These are phyloP conservation scores for Vicia faba DNA, from an alignment of 306 rosid species.

Conservation along the genomic window DNA sequence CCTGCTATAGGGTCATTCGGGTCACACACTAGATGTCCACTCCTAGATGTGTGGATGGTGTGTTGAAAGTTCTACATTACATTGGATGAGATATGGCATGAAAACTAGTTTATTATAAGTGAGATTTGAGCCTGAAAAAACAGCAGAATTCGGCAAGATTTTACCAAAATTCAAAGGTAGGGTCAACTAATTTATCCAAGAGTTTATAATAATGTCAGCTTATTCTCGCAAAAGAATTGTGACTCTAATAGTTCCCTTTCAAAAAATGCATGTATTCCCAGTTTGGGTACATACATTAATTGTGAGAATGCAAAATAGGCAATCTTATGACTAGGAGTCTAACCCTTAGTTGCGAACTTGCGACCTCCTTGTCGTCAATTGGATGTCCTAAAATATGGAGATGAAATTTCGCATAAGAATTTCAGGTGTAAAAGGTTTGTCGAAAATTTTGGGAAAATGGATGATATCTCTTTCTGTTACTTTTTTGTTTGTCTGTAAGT, in stretches of 20 bases:
- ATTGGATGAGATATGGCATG: no score
- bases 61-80: no score
- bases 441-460: not conserved
- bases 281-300: not conserved
- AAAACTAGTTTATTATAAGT: no score
- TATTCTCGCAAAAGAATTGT: constrained; percentile 19
- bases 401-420: not conserved
- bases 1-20: not conserved
- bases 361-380: not conserved
- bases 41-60: no score
- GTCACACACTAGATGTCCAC: not conserved
- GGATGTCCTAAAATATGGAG: not conserved
- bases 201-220: constrained; percentile 5
- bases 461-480: not conserved
- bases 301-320: not conserved
- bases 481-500: constrained; percentile 20
- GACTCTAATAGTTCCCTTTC: constrained; percentile 14
- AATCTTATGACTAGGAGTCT: constrained; percentile 3
- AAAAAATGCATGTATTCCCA: not conserved
- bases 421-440: not conserved
- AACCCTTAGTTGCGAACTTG: not conserved
- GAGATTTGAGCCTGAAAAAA: not conserved
- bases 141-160: not conserved
- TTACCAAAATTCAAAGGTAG: not conserved
- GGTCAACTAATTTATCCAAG: constrained; percentile 1